phyloP scores from a whole-genome alignment of 1,284 basidiomycete genomes.

The Malassezia nana region DNA sequence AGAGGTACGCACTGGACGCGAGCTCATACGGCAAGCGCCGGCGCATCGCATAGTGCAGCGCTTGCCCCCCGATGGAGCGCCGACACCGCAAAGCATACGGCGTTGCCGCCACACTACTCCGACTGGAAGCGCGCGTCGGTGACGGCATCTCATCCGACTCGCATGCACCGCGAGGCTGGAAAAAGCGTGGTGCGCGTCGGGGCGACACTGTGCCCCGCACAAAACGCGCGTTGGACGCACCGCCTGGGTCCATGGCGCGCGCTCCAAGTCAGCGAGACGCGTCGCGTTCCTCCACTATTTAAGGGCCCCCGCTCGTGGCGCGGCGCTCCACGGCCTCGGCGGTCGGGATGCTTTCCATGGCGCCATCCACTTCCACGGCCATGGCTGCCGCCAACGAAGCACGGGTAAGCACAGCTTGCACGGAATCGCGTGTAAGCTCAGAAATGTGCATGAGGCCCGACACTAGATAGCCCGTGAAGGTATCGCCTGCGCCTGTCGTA shows the following conservation, averaged over 20 bases:
- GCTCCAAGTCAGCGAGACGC: not conserved
- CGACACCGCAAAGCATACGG: not conserved
- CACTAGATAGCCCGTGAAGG: conserved; percentile 42
- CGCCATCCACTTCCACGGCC: conserved; percentile 41
- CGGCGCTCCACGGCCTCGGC: conserved; percentile 22
- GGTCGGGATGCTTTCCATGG: conserved; percentile 41
- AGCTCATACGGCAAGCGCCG: not conserved
- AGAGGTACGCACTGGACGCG: not conserved
- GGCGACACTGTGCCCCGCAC: conserved; percentile 16
- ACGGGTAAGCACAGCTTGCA: conserved; percentile 20
- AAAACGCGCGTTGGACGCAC: too few relatives aligned
- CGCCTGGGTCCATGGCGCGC: not conserved
- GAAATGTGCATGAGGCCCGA: conserved; percentile 30
- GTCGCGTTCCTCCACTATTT: not conserved
- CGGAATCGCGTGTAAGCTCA: conserved; percentile 4
- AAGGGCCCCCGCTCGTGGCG: not conserved
- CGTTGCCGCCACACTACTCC: not conserved
- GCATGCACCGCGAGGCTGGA: conserved; percentile 2
- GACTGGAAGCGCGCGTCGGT: conserved; percentile 3
- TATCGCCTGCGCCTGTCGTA: conserved; percentile 47
- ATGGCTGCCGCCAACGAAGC: conserved; percentile 34
- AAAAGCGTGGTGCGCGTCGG: conserved; percentile 18
- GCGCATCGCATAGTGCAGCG: not conserved
- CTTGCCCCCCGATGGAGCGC: not conserved
- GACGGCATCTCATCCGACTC: not conserved